Evolutionary conservation across 805 yeast genomes (phyloP).

Genomic region (Ogataea nakhonphanomensis): DNA sequence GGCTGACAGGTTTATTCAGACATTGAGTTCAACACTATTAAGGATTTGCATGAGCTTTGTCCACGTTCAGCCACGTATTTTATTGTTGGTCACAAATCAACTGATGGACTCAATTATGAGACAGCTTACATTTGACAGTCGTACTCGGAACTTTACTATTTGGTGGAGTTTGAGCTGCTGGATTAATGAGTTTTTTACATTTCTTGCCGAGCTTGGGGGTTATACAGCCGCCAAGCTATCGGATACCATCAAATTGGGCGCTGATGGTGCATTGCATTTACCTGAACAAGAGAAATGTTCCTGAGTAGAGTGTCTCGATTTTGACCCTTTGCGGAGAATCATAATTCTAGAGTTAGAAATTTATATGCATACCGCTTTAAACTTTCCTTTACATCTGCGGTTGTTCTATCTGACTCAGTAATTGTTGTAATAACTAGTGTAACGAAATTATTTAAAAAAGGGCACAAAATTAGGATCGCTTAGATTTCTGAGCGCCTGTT

Average conservation of each 20-base stretch:
- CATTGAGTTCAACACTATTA: slow-evolving; percentile 15
- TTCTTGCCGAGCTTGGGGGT: slow-evolving; percentile 64
- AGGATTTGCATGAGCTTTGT: slow-evolving; percentile 37
- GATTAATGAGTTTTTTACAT: slow-evolving; percentile 68
- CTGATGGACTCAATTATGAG: slow-evolving; percentile 56
- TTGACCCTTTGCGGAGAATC: too few relatives aligned
- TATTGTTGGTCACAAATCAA: slow-evolving; percentile 50
- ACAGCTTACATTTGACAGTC: slow-evolving; percentile 57
- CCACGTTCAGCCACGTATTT: slow-evolving; percentile 51
- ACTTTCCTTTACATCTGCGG: too few relatives aligned
- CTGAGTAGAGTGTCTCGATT: too few relatives aligned
- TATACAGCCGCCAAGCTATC: slow-evolving; percentile 12
- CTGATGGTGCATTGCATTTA: background rate
- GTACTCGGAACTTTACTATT: slow-evolving; percentile 53
- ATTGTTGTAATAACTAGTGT: too few relatives aligned
- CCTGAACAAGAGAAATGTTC: too few relatives aligned
- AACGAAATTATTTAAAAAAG: background rate
- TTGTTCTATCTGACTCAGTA: too few relatives aligned
- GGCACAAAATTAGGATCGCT: slow-evolving; percentile 7
- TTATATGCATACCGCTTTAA: too few relatives aligned
- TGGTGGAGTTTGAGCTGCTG: slow-evolving; percentile 80
- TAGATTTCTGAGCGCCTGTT: background rate
- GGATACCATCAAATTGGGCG: slow-evolving; percentile 34
- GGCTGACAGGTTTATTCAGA: slow-evolving; percentile 15
- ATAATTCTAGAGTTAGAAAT: too few relatives aligned